Base-by-base conservation (phyloP, 176 grass and related monocot species). In the Poa annua region DNA sequence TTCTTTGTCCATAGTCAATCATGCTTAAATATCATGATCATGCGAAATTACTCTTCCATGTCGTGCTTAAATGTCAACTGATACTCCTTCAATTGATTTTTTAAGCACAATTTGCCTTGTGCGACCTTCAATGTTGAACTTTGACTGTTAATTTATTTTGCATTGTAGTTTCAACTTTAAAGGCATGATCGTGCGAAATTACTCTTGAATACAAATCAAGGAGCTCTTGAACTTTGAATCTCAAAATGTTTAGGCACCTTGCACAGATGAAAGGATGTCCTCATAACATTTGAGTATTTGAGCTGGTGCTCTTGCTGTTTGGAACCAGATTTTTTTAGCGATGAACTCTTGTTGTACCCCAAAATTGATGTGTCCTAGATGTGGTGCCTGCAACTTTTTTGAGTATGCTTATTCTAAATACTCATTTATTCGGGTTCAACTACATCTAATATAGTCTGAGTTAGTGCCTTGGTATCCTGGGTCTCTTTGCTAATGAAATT, bases 51-150 rank as follows among this genome's bases (percentile, higher is more conserved):
- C 29, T 29, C 29, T 29, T 29, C 29, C 1, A 29, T 29, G 29
- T 29, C 9, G 8, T 71, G 12, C 6, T 26, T 36, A 61, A 71
- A 61, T 60, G 5, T 11, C 21, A 71, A 21, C 16, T 12, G 11
- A 45, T 80, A 56, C 54, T 73, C 5, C 29, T 44, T 72, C 21
- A 33, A 22, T 55, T 21, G 74, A 74, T 52, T 20, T 75, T 52
- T 29, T 52, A 52, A 33, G 8, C 26, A 17, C 4, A 8, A 5
- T 69, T 69, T 34, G 16, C 5, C 49, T 34, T 34, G 25, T 52
- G 50, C 3, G 6, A 14, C 35, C 73, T 75, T 54, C 1, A 56
- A 2, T 15, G 38, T 13, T 4, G 51, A 76, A 55, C 32, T 76
- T 38, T 56, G 51, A 14, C 3, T 0, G 3, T 15, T 76, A 8